Conservation (phyloP, 2,329 filamentous ascomycete species). For the Xylaria sp. region DNA sequence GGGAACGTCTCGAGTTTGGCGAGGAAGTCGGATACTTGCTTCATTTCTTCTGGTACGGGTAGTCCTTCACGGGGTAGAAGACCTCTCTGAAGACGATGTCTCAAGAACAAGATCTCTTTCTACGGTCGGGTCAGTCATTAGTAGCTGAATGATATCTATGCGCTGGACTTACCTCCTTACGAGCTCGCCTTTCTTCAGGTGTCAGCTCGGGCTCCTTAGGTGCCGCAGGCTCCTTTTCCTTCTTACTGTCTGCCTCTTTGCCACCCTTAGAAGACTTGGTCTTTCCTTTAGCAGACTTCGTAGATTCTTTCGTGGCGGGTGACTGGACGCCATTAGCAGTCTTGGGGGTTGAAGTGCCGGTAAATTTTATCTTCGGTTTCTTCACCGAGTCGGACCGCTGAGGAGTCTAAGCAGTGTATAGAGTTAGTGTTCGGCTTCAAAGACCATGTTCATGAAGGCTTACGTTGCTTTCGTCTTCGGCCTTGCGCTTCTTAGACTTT, state of each 20-base stretch:
- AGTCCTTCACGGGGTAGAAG: slow-evolving; percentile 86
- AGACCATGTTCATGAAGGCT: slow-evolving; percentile 45
- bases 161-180: slow-evolving; percentile 65
- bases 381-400: slow-evolving; percentile 71
- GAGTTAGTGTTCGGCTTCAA: slow-evolving; percentile 17
- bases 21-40: slow-evolving; percentile 79
- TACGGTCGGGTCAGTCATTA: slow-evolving; percentile 55
- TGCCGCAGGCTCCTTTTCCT: slow-evolving; percentile 59
- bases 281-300: slow-evolving; percentile 67
- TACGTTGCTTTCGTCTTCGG: slow-evolving; percentile 79
- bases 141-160: not conserved
- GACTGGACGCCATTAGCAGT: slow-evolving; percentile 70
- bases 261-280: slow-evolving; percentile 62
- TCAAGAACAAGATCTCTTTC: slow-evolving; percentile 88
- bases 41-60: slow-evolving; percentile 89
- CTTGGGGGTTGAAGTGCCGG: slow-evolving; percentile 75
- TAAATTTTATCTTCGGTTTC: slow-evolving; percentile 75
- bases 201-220: slow-evolving; percentile 69
- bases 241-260: slow-evolving; percentile 61
- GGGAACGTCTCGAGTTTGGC: slow-evolving; percentile 81
- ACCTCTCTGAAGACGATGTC: slow-evolving; percentile 94
- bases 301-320: slow-evolving; percentile 52
- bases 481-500: slow-evolving; percentile 87
- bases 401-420: slow-evolving; percentile 57
- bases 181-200: slow-evolving; percentile 66